Conservation (phyloP, 495 filamentous ascomycete genomes). For the Melanomma pulvis-pyrius region DNA sequence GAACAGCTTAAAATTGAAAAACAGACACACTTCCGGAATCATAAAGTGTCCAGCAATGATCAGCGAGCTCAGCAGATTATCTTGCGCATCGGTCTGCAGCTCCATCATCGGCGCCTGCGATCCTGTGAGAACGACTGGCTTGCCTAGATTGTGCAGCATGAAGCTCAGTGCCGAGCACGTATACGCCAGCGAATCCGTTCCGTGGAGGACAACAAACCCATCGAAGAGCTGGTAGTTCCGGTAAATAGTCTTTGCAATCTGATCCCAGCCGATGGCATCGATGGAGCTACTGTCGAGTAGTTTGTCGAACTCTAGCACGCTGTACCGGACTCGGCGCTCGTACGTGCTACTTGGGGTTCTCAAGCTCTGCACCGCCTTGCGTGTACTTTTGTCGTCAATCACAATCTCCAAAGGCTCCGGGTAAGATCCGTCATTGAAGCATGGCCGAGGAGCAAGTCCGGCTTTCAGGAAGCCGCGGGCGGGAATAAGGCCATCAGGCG, state of each 20-base stretch:
- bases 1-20: constrained; percentile 93
- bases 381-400: constrained; percentile 50
- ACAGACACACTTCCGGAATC: constrained; percentile 94
- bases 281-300: constrained; percentile 93
- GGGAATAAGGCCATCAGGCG: constrained; percentile 52
- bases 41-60: constrained; percentile 96
- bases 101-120: constrained; percentile 92
- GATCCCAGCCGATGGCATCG: constrained; percentile 83
- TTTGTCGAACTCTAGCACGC: constrained; percentile 81
- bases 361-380: constrained; percentile 59
- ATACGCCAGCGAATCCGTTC: constrained; percentile 91
- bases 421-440: constrained; percentile 85
- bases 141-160: constrained; percentile 90
- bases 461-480: constrained; percentile 75
- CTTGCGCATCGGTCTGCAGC: constrained; percentile 92
- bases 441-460: constrained; percentile 79
- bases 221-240: constrained; percentile 90
- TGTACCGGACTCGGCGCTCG: constrained; percentile 80
- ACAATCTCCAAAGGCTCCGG: constrained; percentile 58
- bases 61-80: constrained; percentile 88
- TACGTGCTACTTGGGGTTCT: constrained; percentile 83
- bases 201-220: constrained; percentile 94
- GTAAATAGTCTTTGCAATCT: constrained; percentile 70
- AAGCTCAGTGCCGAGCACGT: constrained; percentile 91
- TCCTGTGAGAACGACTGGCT: constrained; percentile 88